Percentiles rank a stretch among this genome's conserved stretches.
phyloP scores from a whole-genome alignment of 148 eudicot species.

The Silene latifolia region DNA sequence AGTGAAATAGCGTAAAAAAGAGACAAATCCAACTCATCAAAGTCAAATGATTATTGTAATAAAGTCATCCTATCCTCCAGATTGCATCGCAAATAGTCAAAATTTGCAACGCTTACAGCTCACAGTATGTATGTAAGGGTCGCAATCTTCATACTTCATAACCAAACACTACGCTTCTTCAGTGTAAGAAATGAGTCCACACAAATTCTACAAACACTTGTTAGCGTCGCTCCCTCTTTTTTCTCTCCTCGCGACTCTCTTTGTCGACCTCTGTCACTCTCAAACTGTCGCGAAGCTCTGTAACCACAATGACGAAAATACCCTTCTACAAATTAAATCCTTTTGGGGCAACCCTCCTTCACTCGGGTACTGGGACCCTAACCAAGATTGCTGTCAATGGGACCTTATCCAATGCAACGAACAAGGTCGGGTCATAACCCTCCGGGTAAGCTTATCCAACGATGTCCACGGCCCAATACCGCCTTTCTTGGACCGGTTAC shows the following conservation, averaged over 20 bases:
- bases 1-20: no score
- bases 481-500: constrained; percentile 9
- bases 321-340: constrained; percentile 5
- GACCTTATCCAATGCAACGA: background rate
- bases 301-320: constrained; percentile 12
- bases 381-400: constrained; percentile 4
- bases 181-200: background rate
- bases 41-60: no score
- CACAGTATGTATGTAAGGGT: no score
- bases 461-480: constrained; percentile 20
- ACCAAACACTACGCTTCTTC: no score
- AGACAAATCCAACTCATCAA: no score
- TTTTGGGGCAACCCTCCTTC: constrained; percentile 14
- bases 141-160: no score
- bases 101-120: no score
- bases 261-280: constrained; percentile 1
- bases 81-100: no score
- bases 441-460: background rate
- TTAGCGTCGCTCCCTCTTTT: background rate
- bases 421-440: constrained; percentile 3
- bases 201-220: background rate
- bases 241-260: background rate
- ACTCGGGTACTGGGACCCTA: constrained; percentile 33
- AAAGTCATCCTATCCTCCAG: no score
- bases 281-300: constrained; percentile 2